Evolutionary conservation across 257 asterid genomes (phyloP).

Genomic region (Solanum verrucosum): DNA sequence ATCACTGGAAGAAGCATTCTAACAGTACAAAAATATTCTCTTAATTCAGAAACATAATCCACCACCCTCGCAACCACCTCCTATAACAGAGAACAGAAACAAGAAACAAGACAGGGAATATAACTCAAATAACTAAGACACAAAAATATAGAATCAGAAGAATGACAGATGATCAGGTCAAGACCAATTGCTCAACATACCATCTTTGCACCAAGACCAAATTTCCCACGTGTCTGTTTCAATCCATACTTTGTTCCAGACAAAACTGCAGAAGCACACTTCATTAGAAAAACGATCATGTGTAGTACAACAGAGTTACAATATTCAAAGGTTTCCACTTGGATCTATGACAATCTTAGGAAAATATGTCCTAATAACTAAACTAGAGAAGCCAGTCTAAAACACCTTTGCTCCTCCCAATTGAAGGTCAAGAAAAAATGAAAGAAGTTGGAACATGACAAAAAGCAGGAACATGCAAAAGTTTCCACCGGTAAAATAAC

Average conservation of each 20-base stretch:
- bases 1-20: no score
- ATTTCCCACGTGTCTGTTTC: no score
- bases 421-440: background rate
- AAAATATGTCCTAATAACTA: background rate
- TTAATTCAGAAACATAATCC: background rate
- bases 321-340: background rate
- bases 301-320: background rate
- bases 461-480: background rate
- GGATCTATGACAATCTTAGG: background rate
- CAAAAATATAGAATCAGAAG: no score
- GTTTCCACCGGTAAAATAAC: background rate
- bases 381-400: background rate
- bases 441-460: background rate
- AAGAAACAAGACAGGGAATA: no score
- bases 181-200: no score
- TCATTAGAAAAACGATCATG: conserved; percentile 8
- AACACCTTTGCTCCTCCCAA: background rate
- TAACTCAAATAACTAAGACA: no score
- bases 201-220: no score
- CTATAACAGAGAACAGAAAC: no score
- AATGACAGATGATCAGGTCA: no score
- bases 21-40: background rate
- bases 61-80: no score
- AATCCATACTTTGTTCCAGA: no score
- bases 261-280: conserved; percentile 38